Evolutionary conservation across 2,329 filamentous ascomycete genomes (phyloP).

Genomic region (Pleochaeta shiraiana): DNA sequence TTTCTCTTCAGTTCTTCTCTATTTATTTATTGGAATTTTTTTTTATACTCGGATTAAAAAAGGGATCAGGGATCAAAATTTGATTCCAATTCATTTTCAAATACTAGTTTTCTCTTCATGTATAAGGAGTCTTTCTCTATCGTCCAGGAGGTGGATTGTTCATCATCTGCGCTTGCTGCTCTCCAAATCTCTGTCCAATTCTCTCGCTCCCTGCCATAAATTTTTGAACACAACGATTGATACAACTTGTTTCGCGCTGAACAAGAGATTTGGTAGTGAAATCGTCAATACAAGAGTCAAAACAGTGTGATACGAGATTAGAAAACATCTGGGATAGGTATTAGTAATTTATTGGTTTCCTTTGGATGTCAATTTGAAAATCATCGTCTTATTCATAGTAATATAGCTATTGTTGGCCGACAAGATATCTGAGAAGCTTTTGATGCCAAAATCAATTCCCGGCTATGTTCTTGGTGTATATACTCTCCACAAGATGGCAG

Average conservation of each 20-base stretch:
- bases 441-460: not conserved
- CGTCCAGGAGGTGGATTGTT: not conserved
- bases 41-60: too few relatives aligned
- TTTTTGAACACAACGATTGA: conserved; percentile 91
- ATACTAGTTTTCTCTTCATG: too few relatives aligned
- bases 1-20: too few relatives aligned
- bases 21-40: too few relatives aligned
- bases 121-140: too few relatives aligned
- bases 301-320: conserved; percentile 69
- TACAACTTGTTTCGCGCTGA: conserved; percentile 72
- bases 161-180: conserved; percentile 40
- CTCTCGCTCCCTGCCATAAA: conserved; percentile 82
- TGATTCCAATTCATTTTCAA: too few relatives aligned
- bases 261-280: conserved; percentile 95
- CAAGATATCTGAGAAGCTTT: not conserved
- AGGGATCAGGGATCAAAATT: too few relatives aligned
- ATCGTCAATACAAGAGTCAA: conserved; percentile 92
- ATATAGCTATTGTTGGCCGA: too few relatives aligned
- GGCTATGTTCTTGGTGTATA: too few relatives aligned
- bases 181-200: conserved; percentile 73
- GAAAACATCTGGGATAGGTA: conserved; percentile 27
- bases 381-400: too few relatives aligned
- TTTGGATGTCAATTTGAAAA: too few relatives aligned
- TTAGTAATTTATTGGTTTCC: not conserved
- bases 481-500: too few relatives aligned